phyloP scores from a whole-genome alignment of 306 rosid genomes.

The Hippophae gyantsensis region DNA sequence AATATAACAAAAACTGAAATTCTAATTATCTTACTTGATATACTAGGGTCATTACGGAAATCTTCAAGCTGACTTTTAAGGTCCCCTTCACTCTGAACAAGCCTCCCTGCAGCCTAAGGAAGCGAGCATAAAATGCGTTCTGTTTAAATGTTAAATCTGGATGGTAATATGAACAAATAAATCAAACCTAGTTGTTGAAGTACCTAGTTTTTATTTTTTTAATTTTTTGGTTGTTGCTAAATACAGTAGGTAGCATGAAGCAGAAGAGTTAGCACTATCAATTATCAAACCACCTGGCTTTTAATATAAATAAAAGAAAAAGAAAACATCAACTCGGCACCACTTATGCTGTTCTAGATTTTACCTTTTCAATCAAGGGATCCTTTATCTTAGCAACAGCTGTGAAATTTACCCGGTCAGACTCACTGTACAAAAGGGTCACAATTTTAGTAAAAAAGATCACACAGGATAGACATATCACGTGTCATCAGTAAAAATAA shows the following conservation, averaged over 20 bases:
- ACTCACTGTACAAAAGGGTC: constrained; percentile 42
- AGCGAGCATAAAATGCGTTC: constrained; percentile 13
- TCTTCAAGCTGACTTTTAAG: constrained; percentile 64
- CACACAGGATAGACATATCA: not conserved
- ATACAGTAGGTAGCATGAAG: too few species aligned
- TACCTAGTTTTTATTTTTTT: too few species aligned
- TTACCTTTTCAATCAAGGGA: constrained; percentile 64
- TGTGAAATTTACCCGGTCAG: constrained; percentile 57
- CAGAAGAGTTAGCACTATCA: not conserved
- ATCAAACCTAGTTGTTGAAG: not conserved
- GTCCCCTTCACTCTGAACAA: constrained; percentile 60
- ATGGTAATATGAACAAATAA: not conserved
- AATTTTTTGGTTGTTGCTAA: too few species aligned
- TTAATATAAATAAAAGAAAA: not conserved
- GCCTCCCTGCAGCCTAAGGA: constrained; percentile 87
- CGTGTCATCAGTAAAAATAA: not conserved
- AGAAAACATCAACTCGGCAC: not conserved
- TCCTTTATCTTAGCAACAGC: constrained; percentile 72
- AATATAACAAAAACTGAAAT: constrained; percentile 1
- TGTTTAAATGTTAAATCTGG: constrained; percentile 3
- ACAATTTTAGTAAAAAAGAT: not conserved
- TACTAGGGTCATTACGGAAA: constrained; percentile 54
- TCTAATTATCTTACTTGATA: constrained; percentile 54
- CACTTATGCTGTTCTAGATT: not conserved
- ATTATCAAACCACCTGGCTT: not conserved